phyloP scores from a whole-genome alignment of 2,329 filamentous ascomycete genomes.

The Verticillium isaacii region DNA sequence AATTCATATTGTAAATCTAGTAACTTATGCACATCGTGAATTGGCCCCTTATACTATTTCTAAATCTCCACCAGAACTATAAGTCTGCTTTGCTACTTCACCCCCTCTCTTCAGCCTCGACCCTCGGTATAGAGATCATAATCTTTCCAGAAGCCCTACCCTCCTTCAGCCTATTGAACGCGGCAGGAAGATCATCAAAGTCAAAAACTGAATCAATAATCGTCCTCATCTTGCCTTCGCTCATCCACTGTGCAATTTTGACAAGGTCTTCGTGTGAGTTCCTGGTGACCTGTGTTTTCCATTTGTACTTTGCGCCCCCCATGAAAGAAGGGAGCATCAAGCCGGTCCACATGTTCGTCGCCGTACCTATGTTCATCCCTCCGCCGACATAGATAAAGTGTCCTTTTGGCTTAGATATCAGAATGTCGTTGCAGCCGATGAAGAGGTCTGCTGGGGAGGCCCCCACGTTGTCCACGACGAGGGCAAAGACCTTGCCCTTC shows the following conservation, averaged over 20 bases:
- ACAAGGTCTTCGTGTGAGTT: conserved; percentile 39
- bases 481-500: conserved; percentile 40
- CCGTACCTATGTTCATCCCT: conserved; percentile 19
- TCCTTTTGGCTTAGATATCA: conserved; percentile 34
- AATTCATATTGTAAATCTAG: too few species aligned
- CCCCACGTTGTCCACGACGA: conserved; percentile 56
- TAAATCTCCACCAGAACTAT: too few species aligned
- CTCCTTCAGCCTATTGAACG: conserved; percentile 54
- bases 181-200: conserved; percentile 51
- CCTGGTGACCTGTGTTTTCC: conserved; percentile 31
- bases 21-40: too few species aligned
- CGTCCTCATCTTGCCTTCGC: conserved; percentile 51
- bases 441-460: conserved; percentile 43
- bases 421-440: conserved; percentile 41
- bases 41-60: too few species aligned
- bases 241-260: conserved; percentile 49
- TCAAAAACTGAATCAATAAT: conserved; percentile 50
- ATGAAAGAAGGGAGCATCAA: conserved; percentile 25
- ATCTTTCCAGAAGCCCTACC: conserved; percentile 57
- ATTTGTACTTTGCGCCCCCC: conserved; percentile 35
- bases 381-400: conserved; percentile 48
- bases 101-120: not conserved
- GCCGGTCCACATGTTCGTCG: conserved; percentile 16
- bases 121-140: conserved; percentile 21
- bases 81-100: too few species aligned